phyloP scores from a whole-genome alignment of 768 basidiomycete genomes.

The Tricholoma saponaceum region DNA sequence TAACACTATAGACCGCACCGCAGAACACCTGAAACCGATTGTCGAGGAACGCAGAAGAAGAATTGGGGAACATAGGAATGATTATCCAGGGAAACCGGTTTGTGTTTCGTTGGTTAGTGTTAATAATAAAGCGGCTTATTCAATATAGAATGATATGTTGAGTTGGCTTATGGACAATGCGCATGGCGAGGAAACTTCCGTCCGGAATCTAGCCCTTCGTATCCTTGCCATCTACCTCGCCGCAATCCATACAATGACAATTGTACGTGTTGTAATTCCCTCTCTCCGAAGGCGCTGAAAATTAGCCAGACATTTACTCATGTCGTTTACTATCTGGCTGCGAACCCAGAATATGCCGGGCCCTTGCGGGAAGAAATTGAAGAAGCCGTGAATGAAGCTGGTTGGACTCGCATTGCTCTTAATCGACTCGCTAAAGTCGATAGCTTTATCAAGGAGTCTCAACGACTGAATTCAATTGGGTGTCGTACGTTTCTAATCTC shows the following conservation, averaged over 20 bases:
- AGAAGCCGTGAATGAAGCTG: constrained; percentile 22
- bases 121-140: no score
- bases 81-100: constrained; percentile 26
- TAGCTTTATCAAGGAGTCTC: constrained; percentile 36
- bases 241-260: constrained; percentile 30
- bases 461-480: constrained; percentile 26
- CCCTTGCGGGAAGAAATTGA: constrained; percentile 38
- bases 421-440: constrained; percentile 33
- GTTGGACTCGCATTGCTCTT: constrained; percentile 28
- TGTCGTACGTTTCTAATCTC: constrained; percentile 14
- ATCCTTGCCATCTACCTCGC: constrained; percentile 36
- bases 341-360: constrained; percentile 24
- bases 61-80: constrained; percentile 7
- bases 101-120: no score
- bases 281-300: no score
- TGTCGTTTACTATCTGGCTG: constrained; percentile 29
- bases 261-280: constrained; percentile 12
- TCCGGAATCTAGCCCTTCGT: constrained; percentile 20
- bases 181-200: constrained; percentile 19
- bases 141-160: constrained; percentile 34
- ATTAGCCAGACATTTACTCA: constrained; percentile 34
- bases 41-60: constrained; percentile 9
- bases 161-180: constrained; percentile 16
- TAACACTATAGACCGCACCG: constrained; percentile 3
- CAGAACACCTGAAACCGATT: constrained; percentile 7